These are phyloP conservation scores for Cercospora zeae-maydis DNA, from an alignment of 2,329 filamentous ascomycete species.

Conservation along the genomic window DNA sequence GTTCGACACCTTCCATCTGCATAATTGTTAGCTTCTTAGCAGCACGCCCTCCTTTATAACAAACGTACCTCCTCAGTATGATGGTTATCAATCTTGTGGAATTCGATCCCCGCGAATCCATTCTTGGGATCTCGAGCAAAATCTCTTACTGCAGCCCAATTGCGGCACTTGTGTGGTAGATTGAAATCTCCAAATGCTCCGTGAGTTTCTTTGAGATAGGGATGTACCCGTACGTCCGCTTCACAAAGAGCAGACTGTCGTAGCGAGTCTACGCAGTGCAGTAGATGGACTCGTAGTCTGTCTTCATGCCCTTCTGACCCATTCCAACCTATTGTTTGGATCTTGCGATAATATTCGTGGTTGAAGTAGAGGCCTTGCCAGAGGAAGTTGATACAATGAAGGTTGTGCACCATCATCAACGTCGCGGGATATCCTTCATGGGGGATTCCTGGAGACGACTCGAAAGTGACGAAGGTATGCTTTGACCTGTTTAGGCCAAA, in stretches of 20 bases:
- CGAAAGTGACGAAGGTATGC: not conserved
- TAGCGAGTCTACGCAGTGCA: not conserved
- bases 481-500: not conserved
- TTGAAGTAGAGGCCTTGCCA: constrained; percentile 2
- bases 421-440: not conserved
- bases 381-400: constrained; percentile 2
- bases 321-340: not conserved
- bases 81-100: not conserved
- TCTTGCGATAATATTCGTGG: constrained; percentile 1
- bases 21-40: not conserved
- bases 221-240: not conserved
- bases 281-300: not conserved
- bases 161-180: not conserved
- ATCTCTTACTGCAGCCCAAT: not conserved
- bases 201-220: not conserved
- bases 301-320: not conserved
- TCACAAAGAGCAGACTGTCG: not conserved
- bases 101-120: not conserved
- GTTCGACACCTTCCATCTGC: not conserved
- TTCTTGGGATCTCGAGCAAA: not conserved
- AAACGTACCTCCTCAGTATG: not conserved
- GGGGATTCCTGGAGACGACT: not conserved
- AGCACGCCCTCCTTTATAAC: not conserved
- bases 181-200: not conserved
- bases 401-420: not conserved